Evolutionary conservation across 2,329 filamentous ascomycete genomes (phyloP), one percentile per base, ranked within the genome.

Genomic region (Ceratocystis ficicola): DNA sequence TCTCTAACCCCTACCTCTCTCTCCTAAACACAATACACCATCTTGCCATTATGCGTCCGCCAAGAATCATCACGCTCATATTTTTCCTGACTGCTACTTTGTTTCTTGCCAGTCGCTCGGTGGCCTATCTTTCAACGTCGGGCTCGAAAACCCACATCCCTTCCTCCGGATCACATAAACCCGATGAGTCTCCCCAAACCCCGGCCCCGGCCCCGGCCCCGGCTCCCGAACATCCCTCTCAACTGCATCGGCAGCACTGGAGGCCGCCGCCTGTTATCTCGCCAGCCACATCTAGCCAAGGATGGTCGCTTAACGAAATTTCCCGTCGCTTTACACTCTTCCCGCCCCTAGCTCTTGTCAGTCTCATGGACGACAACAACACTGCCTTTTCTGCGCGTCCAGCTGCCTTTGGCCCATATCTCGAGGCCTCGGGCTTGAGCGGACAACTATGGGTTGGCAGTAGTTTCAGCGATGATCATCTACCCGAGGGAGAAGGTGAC

Each of bases 301-400:
- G 50, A 52, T 64, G 65, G 62, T 62, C 65, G 8, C 77, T 89
- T 69, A 85, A 89, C 75, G 86, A 86, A 69, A 88, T 89, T 75
- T 85, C 85, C 67, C 80, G 86, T 4, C 87, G 92, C 0, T 89
- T 92, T 69, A 91, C 90, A 22, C 84, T 99, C 25, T 99, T 99
- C 74, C 92, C 93, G 3, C 92, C 92, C 2, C 96, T 94, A 69
- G 94, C 94, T 61, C 89, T 95, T 72, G 96, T 99, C 74, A 96
- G 90, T 75, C 82, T 99, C 68, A 96, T 92, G 72, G 91, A 97
- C 75, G 94, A 99, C 76, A 99, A 99, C 76, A 96, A 90, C 70
- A 99, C 94, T 12, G 95, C 95, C 71, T 99, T 99, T 77, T 81
- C 95, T 65, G 92, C 94, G 55, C 83, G 94, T 62, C 94, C 94